Evolutionary conservation across 805 yeast species (phyloP), one percentile per base, ranked within the genome.

Genomic region (Sugiyamaella valdiviana): DNA sequence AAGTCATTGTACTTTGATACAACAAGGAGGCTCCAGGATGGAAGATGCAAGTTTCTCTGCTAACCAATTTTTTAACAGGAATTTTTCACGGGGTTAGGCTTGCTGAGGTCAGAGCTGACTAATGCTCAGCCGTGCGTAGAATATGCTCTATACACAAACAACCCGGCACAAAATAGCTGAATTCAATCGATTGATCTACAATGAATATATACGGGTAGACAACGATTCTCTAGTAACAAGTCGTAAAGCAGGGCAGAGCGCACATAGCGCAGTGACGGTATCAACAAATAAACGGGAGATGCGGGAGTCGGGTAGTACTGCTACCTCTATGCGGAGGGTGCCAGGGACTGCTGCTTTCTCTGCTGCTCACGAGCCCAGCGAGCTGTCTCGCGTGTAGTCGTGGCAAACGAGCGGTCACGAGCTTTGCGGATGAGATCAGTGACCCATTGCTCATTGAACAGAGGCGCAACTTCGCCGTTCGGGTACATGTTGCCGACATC

Each of bases 301-400:
- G 32, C 32, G 32, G 14, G 32, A 26, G 32, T 26, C 32, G 32
- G 32, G 32, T 26, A 26, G 32, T 26, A 6, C n/a, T 26, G 9
- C 32, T 26, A 26, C 32, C 32, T 26, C 32, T 26, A 26, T 26
- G 32, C 32, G 14, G 32, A 26, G 9, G 32, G 32, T 4, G 32
- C 32, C 32, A 26, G 32, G 32, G 14, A n/a, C 32, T 26, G 32
- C 39, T 65, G 70, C 51, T 71, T 69, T 66, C 77, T 78, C 63
- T 79, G 86, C 68, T 83, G 95, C 60, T 85, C 96, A 57, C 93
- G 79, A 14, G 99, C 97, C 98, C 98, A 93, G 69, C 90, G 79
- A 6, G 97, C 97, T n/a, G 96, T 86, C 61, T 85, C 93, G 63
- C 79, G 80, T 10, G 97, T 88, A 48, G 75, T 69, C 58, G 77